Evolutionary conservation across 2,329 filamentous ascomycete genomes (phyloP).

Genomic region (Colletotrichum cereale): DNA sequence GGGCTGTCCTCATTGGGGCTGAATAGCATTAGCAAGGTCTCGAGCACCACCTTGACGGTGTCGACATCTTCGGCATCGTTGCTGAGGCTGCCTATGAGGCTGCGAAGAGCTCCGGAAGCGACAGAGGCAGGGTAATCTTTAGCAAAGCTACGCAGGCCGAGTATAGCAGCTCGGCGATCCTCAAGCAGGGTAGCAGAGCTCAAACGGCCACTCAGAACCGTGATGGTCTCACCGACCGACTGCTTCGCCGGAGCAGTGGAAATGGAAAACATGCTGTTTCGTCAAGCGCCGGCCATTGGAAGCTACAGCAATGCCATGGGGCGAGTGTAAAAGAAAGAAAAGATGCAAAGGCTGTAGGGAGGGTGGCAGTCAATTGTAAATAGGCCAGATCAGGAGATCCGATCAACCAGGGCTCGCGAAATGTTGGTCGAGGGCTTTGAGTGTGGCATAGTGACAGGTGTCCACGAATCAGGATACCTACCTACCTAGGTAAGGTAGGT

Average conservation of each 20-base stretch:
- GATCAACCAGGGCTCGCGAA: not conserved
- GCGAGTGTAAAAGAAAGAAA: not conserved
- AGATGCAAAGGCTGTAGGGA: not conserved
- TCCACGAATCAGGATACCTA: not conserved
- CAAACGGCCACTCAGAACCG: constrained; percentile 86
- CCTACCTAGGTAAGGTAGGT: too few species aligned
- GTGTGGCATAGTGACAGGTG: not conserved
- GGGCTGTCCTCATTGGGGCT: constrained; percentile 78
- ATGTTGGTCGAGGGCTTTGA: not conserved
- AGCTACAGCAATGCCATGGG: constrained; percentile 15
- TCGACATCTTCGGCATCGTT: constrained; percentile 96
- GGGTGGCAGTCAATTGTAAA: not conserved
- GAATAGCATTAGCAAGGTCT: constrained; percentile 96
- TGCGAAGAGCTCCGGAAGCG: constrained; percentile 90
- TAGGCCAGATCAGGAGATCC: not conserved
- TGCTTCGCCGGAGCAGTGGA: constrained; percentile 88
- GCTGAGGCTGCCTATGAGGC: constrained; percentile 85
- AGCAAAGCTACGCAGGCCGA: constrained; percentile 93
- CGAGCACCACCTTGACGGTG: constrained; percentile 93
- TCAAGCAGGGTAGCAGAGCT: constrained; percentile 92
- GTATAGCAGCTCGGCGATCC: constrained; percentile 92
- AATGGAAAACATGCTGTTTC: constrained; percentile 70
- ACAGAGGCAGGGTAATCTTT: constrained; percentile 97
- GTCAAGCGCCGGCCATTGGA: constrained; percentile 38
- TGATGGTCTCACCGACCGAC: constrained; percentile 95